Conservation (phyloP, 768 basidiomycete species). For the Termitomyces sp. region DNA sequence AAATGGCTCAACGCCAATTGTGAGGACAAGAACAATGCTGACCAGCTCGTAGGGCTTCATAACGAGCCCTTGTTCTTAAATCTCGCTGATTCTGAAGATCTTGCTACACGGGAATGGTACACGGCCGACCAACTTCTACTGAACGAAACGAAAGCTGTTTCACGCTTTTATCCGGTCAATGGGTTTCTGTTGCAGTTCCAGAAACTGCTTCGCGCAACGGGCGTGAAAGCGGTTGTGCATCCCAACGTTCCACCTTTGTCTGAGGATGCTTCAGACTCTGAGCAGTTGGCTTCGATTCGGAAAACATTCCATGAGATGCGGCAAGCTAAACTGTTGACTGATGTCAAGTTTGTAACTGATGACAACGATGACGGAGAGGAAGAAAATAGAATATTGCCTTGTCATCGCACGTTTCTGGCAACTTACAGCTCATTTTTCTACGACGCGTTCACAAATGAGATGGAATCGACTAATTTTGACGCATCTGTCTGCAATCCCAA, state of each 20-base stretch:
- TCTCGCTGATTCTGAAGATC: constrained; percentile 27
- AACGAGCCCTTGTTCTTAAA: constrained; percentile 37
- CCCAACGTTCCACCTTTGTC: constrained; percentile 13
- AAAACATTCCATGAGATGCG: constrained; percentile 29
- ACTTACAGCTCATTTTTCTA: constrained; percentile 27
- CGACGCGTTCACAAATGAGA: constrained; percentile 21
- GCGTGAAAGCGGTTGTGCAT: constrained; percentile 21
- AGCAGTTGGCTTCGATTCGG: constrained; percentile 14
- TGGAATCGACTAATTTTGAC: constrained; percentile 13
- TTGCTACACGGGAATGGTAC: constrained; percentile 33
- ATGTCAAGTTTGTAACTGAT: constrained; percentile 27
- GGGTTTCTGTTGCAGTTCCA: constrained; percentile 27
- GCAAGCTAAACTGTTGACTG: constrained; percentile 22
- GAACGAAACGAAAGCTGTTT: constrained; percentile 22
- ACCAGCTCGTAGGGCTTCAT: constrained; percentile 14
- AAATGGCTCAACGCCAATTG: constrained; percentile 30
- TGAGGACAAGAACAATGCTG: constrained; percentile 9
- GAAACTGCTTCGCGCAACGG: constrained; percentile 25
- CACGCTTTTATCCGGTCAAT: constrained; percentile 23
- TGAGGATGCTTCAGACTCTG: constrained; percentile 3
- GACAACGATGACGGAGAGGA: constrained; percentile 11
- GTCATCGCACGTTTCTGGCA: constrained; percentile 34
- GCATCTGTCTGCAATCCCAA: constrained; percentile 9
- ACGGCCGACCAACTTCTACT: constrained; percentile 33
- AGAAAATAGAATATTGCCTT: constrained; percentile 21